Percentiles rank a stretch among this genome's conserved stretches.
Evolutionary conservation across 2,329 filamentous ascomycete genomes (phyloP).

Genomic region (Alternaria metachromatica): DNA sequence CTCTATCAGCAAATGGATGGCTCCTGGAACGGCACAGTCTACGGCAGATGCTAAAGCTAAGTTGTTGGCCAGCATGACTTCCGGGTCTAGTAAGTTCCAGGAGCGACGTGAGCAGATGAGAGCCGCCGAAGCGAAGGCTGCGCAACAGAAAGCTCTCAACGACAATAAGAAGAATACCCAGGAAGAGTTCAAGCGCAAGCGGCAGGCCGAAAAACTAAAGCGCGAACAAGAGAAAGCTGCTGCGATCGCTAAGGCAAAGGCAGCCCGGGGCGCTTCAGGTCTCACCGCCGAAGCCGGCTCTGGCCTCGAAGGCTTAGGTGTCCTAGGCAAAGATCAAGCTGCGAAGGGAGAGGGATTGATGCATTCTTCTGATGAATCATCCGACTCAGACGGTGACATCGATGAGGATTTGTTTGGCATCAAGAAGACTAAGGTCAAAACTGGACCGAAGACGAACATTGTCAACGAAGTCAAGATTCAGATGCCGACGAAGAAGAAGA

Average conservation of each 20-base stretch:
- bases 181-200: conserved; percentile 71
- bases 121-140: conserved; percentile 30
- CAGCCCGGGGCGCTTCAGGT: conserved; percentile 55
- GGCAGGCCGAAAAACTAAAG: conserved; percentile 76
- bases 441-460: conserved; percentile 48
- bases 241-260: conserved; percentile 73
- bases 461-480: conserved; percentile 49
- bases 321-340: conserved; percentile 79
- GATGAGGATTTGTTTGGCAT: conserved; percentile 73
- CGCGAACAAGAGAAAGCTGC: conserved; percentile 75
- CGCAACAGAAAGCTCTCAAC: conserved; percentile 32
- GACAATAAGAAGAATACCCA: conserved; percentile 37
- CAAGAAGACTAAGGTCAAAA: conserved; percentile 54
- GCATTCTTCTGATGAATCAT: conserved; percentile 75
- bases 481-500: conserved; percentile 83
- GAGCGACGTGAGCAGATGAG: conserved; percentile 35
- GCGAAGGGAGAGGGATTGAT: conserved; percentile 83
- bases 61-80: conserved; percentile 39
- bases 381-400: conserved; percentile 64
- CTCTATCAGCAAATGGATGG: conserved; percentile 50
- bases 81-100: conserved; percentile 35
- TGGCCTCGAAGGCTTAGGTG: conserved; percentile 73
- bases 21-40: conserved; percentile 34
- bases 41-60: conserved; percentile 34
- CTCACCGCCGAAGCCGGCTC: conserved; percentile 78